These are phyloP conservation scores for Lasiodiplodia citricola DNA, from an alignment of 2,329 filamentous ascomycete genomes.

Conservation along the genomic window DNA sequence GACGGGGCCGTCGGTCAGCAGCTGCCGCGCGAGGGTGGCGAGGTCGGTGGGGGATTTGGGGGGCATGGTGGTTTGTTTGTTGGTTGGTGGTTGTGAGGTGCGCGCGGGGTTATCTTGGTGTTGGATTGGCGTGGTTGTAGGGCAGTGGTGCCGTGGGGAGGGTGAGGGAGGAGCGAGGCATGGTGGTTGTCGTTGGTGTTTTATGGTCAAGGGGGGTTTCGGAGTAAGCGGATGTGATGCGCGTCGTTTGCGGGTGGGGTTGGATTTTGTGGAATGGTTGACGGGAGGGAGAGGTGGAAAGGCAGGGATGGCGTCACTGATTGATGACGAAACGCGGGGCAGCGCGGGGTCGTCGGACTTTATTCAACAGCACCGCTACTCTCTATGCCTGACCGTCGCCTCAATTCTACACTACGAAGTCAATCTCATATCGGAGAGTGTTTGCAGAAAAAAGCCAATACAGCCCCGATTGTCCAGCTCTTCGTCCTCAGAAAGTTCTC, in stretches of 20 bases:
- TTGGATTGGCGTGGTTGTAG: no score
- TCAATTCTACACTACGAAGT: background rate
- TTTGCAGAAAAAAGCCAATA: no score
- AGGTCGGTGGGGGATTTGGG: slow-evolving; percentile 30
- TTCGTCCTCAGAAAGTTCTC: no score
- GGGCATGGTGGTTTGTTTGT: slow-evolving; percentile 43
- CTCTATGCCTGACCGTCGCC: background rate
- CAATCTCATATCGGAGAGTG: accelerated
- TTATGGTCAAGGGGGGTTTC: background rate
- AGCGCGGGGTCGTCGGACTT: background rate
- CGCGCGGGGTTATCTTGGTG: background rate
- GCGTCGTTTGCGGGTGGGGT: background rate
- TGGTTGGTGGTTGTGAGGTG: background rate
- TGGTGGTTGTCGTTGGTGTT: background rate
- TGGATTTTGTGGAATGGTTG: background rate
- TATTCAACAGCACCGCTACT: background rate
- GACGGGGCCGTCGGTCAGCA: slow-evolving; percentile 18
- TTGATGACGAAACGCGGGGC: background rate
- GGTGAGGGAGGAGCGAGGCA: background rate
- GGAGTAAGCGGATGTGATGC: background rate
- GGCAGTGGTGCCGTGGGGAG: no score
- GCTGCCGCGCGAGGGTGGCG: slow-evolving; percentile 45
- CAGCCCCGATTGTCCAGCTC: no score
- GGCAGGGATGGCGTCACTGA: background rate
- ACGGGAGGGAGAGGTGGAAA: background rate